A percentile compares a stretch with the other conserved stretches of the same genome.
These are phyloP conservation scores for Pelargonium fulgidum DNA, from an alignment of 441 rosid species.

Conservation along the genomic window DNA sequence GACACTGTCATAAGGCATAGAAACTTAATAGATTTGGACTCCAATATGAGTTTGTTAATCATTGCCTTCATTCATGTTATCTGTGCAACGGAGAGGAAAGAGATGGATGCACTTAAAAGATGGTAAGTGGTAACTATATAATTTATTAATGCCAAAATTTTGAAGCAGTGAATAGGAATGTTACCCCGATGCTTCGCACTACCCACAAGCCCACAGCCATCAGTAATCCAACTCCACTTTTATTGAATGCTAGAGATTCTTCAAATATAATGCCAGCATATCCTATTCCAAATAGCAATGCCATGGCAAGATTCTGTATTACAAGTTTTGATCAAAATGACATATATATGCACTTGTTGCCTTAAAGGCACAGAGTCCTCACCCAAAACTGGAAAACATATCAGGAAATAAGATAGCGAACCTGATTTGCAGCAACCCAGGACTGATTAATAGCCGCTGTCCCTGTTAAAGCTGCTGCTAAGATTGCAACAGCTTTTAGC, in stretches of 20 bases:
- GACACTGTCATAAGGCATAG: too few relatives aligned
- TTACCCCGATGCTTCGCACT: slow-evolving; percentile 80
- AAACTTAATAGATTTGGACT: too few relatives aligned
- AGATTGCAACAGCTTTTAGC: slow-evolving; percentile 60
- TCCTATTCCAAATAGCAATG: slow-evolving; percentile 71
- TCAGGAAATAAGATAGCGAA: slow-evolving; percentile 14
- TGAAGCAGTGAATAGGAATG: background rate
- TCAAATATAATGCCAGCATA: slow-evolving; percentile 83
- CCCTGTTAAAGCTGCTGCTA: slow-evolving; percentile 73
- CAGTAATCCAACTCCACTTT: slow-evolving; percentile 83
- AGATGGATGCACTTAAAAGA: too few relatives aligned
- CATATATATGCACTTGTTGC: background rate
- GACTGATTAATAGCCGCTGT: slow-evolving; percentile 80
- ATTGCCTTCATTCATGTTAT: too few relatives aligned
- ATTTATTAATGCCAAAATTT: too few relatives aligned
- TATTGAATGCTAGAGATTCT: slow-evolving; percentile 86
- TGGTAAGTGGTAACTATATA: too few relatives aligned
- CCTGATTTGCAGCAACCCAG: slow-evolving; percentile 97
- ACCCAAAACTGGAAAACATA: slow-evolving; percentile 1
- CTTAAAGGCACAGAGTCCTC: background rate
- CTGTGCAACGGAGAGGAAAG: too few relatives aligned
- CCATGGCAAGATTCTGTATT: slow-evolving; percentile 90
- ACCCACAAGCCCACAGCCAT: slow-evolving; percentile 98
- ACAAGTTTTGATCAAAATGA: slow-evolving; percentile 19
- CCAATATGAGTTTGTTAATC: too few relatives aligned